Conservation (phyloP, 352 stramenopile species). For the Pythium periplocum region DNA sequence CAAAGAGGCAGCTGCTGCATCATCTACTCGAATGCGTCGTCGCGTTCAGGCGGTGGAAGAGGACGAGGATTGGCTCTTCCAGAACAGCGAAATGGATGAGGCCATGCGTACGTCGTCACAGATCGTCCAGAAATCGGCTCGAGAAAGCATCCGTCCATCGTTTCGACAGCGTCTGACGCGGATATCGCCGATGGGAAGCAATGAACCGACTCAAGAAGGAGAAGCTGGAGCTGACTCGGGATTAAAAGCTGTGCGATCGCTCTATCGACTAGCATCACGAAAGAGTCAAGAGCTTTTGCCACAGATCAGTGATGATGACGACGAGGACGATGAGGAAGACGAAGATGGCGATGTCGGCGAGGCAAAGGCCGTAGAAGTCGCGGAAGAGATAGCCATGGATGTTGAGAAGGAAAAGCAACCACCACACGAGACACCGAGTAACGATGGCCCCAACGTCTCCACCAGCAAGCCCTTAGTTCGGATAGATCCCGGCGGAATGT, state of each 20-base stretch:
- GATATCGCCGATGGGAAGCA: not conserved
- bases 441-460: no score
- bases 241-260: no score
- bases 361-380: constrained; percentile 1
- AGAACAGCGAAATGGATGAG: not conserved
- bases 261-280: no score
- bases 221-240: no score
- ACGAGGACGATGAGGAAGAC: constrained; percentile 4
- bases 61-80: constrained; percentile 1
- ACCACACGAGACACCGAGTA: constrained; percentile 8
- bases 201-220: no score
- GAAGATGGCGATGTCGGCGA: not conserved
- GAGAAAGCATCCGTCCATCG: no score
- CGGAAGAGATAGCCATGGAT: constrained; percentile 13
- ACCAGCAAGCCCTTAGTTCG: no score
- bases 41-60: constrained; percentile 32
- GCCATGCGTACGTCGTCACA: not conserved
- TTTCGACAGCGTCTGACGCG: no score
- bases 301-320: constrained; percentile 2
- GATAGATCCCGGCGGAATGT: no score
- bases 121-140: not conserved
- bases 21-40: constrained; percentile 40
- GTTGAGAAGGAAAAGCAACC: constrained; percentile 14
- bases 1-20: constrained; percentile 26
- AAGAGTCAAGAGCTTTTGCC: not conserved